Conservation (phyloP, 495 filamentous ascomycete species). For the Podospora pseudopauciseta region DNA sequence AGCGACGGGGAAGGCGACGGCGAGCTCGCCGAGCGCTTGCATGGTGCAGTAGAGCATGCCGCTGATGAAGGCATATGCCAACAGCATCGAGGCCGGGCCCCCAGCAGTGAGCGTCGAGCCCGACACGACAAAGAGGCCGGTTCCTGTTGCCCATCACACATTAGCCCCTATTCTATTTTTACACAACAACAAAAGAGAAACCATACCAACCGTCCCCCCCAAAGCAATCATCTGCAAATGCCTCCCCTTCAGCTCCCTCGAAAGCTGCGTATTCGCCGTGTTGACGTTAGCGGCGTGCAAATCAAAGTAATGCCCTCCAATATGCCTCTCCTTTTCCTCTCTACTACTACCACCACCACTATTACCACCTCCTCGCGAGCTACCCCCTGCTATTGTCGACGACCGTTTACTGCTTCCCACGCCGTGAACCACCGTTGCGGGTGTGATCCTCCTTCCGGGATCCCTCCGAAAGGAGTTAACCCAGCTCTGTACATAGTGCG, state of each 20-base stretch:
- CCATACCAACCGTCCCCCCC: conserved; percentile 84
- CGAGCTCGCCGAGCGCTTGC: conserved; percentile 88
- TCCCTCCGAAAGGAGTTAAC: not conserved
- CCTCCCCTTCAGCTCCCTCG: conserved; percentile 72
- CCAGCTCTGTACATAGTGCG: not conserved
- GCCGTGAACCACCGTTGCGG: not conserved
- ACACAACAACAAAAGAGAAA: not conserved
- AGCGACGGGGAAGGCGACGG: conserved; percentile 84
- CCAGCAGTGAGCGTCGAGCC: conserved; percentile 72
- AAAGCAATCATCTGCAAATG: conserved; percentile 98
- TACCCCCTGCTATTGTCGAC: not conserved
- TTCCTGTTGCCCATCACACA: conserved; percentile 50
- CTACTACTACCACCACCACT: not conserved
- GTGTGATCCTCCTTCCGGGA: not conserved
- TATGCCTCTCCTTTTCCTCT: conserved; percentile 3
- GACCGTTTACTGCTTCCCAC: not conserved
- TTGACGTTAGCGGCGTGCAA: conserved; percentile 66
- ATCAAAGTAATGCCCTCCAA: conserved; percentile 61
- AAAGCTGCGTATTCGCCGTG: conserved; percentile 73
- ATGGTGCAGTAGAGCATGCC: conserved; percentile 89
- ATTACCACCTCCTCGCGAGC: not conserved
- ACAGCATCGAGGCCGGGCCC: conserved; percentile 79
- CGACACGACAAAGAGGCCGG: conserved; percentile 87
- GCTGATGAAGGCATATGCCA: conserved; percentile 80
- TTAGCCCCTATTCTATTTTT: too few relatives aligned